A percentile compares a stretch with the other conserved stretches of the same genome.
phyloP scores from a whole-genome alignment of 352 stramenopile genomes.

The Phytophthora cryptogea region DNA sequence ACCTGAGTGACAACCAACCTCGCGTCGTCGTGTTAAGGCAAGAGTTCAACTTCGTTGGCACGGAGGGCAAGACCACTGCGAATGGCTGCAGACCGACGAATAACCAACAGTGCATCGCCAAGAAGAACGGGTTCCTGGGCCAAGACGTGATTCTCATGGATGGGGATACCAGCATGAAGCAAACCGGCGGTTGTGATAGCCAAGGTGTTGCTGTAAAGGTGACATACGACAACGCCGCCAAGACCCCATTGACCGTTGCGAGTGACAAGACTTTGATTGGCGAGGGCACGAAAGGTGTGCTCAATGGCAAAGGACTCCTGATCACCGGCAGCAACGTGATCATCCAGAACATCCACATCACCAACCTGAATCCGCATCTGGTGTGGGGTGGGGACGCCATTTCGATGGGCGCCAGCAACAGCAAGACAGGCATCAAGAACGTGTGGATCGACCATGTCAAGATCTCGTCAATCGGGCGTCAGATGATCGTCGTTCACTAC shows the following conservation, averaged over 20 bases:
- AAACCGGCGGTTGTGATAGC: conserved; percentile 27
- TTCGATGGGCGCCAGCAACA: conserved; percentile 28
- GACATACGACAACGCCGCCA: conserved; percentile 17
- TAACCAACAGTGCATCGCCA: conserved; percentile 42
- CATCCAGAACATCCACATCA: conserved; percentile 57
- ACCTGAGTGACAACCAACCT: conserved; percentile 33
- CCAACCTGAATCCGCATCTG: conserved; percentile 50
- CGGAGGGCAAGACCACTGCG: conserved; percentile 48
- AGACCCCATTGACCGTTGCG: conserved; percentile 11
- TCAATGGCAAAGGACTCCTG: conserved; percentile 45
- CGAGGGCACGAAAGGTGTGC: conserved; percentile 39
- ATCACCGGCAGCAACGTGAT: conserved; percentile 51
- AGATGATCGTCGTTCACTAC: conserved; percentile 33
- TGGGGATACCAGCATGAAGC: too few relatives aligned
- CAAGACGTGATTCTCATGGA: conserved; percentile 46
- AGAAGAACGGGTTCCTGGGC: conserved; percentile 50
- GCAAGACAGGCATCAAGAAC: conserved; percentile 29
- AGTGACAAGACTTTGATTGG: conserved; percentile 2
- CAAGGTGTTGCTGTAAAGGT: conserved; percentile 9
- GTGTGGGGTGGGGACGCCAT: conserved; percentile 44
- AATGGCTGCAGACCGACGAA: conserved; percentile 41
- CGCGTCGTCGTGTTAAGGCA: conserved; percentile 53
- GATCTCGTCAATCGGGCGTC: conserved; percentile 35
- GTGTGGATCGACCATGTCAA: conserved; percentile 62
- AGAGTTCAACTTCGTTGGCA: conserved; percentile 46